These are phyloP conservation scores for Pseudevernia furfuracea DNA, from an alignment of 495 filamentous ascomycete genomes.

Conservation along the genomic window DNA sequence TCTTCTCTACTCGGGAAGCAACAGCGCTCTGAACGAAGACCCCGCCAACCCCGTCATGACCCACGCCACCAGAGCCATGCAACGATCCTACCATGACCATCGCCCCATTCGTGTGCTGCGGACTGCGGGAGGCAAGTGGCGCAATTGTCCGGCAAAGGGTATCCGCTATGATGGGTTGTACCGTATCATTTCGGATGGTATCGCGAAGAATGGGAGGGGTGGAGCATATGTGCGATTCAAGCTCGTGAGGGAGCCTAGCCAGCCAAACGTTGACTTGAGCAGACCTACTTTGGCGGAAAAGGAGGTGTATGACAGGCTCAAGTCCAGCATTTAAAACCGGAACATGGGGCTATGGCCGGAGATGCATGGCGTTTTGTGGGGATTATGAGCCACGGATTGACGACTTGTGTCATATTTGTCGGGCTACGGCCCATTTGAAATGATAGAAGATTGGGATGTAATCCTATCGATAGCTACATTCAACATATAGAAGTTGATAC, in stretches of 20 bases:
- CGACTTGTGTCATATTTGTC: background rate
- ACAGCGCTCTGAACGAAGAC: conserved; percentile 29
- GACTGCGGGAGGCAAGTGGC: conserved; percentile 12
- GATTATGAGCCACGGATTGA: background rate
- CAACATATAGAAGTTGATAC: background rate
- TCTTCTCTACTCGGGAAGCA: conserved; percentile 42
- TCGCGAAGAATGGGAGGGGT: conserved; percentile 17
- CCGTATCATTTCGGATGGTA: conserved; percentile 27
- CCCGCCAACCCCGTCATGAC: conserved; percentile 22
- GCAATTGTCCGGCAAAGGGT: conserved; percentile 34
- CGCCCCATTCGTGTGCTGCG: conserved; percentile 44
- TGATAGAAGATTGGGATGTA: background rate
- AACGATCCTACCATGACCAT: conserved; percentile 24
- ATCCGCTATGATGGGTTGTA: conserved; percentile 50
- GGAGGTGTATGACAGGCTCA: conserved; percentile 8
- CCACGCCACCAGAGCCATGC: conserved; percentile 33
- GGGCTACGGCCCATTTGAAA: background rate
- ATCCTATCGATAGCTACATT: background rate
- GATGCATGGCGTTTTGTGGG: no score
- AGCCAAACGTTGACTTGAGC: conserved; percentile 27
- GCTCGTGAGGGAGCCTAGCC: conserved; percentile 32
- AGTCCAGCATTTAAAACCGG: background rate
- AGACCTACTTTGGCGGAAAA: conserved; percentile 25
- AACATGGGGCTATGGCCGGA: background rate
- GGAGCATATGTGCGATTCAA: conserved; percentile 39